Evolutionary conservation across 1,284 basidiomycete species (phyloP), one percentile per base, ranked within the genome.

Genomic region (Puccinia hordei): DNA sequence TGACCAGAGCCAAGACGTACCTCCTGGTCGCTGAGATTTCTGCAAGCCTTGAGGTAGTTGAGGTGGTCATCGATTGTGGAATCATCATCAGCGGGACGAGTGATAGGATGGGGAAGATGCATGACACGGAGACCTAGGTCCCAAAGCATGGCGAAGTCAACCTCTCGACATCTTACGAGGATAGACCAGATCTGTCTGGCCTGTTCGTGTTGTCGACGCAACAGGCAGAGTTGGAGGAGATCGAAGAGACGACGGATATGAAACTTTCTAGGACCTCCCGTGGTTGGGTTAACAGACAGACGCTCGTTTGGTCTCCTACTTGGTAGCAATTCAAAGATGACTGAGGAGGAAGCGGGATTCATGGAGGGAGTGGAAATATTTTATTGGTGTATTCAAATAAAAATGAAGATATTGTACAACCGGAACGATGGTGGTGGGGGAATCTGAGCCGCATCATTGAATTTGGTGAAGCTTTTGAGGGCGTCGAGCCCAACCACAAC

Each of bases 201-300:
- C 24, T 63, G 74, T 1, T 65, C 61, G 49, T 35, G 33, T 24
- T 77, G 57, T 3, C 49, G 41, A 10, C 74, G 59, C 24, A 66
- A 63, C 2, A 77, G 49, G 33, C 61, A 77, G 10, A 77, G 63
- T n/a, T 77, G 74, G 27, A 77, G 63, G 24, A 77, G 59, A 55
- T 77, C 74, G 63, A 77, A 65, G 30, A 77, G 49, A 35, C 74
- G 59, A 44, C 74, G 63, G 41, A 77, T 65, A 27, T 77, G 74
- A 17, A 66, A 51, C 63, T 77, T 77, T 22, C 74, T 61, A n/a
- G 63, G 59, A 2, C 74, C 73, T 15, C 71, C 71, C 15, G 27
- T 75, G 57, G 27, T 8, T 24, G 73, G 57, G 57, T 75, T 49
- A 53, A 75, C 30, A 24, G 73, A 75, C n/a, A 61, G 46, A 24